These are phyloP conservation scores for Trichoderma cornu-damae DNA, from an alignment of 2,329 filamentous ascomycete species.

Conservation along the genomic window DNA sequence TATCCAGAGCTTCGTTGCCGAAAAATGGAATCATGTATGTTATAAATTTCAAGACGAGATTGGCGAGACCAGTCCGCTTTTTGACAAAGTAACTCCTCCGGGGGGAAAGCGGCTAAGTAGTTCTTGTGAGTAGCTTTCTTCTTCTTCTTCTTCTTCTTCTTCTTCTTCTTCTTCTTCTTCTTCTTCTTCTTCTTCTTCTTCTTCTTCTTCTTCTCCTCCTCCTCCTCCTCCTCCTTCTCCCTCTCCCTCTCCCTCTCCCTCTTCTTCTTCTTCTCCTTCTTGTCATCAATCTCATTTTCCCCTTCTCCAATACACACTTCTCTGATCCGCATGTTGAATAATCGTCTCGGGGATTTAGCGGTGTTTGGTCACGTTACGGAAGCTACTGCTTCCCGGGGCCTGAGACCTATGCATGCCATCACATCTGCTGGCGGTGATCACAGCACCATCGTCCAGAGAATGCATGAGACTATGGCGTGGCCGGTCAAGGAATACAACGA, in stretches of 20 bases:
- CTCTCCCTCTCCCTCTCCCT: too few species aligned
- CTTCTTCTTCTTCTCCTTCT: too few species aligned
- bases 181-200: too few species aligned
- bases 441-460: neutral
- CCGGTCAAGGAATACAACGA: neutral
- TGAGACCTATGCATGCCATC: neutral
- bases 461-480: neutral
- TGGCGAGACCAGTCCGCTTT: constrained; percentile 9
- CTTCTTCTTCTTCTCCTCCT: too few species aligned
- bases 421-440: neutral
- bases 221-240: neutral
- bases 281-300: too few species aligned
- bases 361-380: neutral
- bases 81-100: neutral
- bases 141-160: too few species aligned
- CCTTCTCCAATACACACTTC: neutral
- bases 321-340: too few species aligned
- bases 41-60: neutral
- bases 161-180: neutral
- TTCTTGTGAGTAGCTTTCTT: neutral
- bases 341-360: neutral
- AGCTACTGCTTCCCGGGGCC: neutral
- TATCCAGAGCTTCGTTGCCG: neutral
- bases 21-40: neutral
- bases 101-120: neutral